Evolutionary conservation across 108 stramenopile species (phyloP).

Genomic region (Epipyxis sp.): DNA sequence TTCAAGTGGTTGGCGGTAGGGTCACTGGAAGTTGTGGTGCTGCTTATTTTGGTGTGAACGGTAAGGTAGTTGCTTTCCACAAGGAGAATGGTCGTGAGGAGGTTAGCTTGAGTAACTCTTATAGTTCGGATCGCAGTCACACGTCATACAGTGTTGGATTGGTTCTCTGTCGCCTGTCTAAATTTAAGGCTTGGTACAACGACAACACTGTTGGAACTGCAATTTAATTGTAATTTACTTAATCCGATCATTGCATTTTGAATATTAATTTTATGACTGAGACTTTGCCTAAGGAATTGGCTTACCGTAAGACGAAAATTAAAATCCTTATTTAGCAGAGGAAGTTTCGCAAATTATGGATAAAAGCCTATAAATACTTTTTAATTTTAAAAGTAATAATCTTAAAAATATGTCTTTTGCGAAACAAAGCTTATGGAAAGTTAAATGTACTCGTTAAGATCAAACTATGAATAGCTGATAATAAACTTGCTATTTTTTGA

Average conservation of each 20-base stretch:
- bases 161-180: constrained; percentile 31
- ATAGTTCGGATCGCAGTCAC: constrained; percentile 31
- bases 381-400: too few species aligned
- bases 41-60: constrained; percentile 32
- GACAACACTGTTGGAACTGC: constrained; percentile 27
- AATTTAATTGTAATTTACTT: constrained; percentile 25
- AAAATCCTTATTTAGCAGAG: too few species aligned
- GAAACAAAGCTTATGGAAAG: too few species aligned
- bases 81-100: constrained; percentile 31
- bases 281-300: too few species aligned
- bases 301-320: too few species aligned
- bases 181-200: constrained; percentile 33
- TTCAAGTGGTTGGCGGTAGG: constrained; percentile 31
- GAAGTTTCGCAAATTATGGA: too few species aligned
- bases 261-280: constrained; percentile 31
- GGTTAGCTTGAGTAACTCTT: constrained; percentile 33
- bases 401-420: too few species aligned
- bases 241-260: constrained; percentile 31
- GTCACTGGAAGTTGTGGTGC: constrained; percentile 31
- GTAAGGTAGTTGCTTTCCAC: constrained; percentile 31
- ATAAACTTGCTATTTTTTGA: too few species aligned
- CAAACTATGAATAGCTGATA: too few species aligned
- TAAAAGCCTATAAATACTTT: too few species aligned
- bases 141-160: constrained; percentile 30
- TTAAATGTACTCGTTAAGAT: too few species aligned